phyloP scores from a whole-genome alignment of 441 rosid genomes.

The Cnidoscolus chayamansa region DNA sequence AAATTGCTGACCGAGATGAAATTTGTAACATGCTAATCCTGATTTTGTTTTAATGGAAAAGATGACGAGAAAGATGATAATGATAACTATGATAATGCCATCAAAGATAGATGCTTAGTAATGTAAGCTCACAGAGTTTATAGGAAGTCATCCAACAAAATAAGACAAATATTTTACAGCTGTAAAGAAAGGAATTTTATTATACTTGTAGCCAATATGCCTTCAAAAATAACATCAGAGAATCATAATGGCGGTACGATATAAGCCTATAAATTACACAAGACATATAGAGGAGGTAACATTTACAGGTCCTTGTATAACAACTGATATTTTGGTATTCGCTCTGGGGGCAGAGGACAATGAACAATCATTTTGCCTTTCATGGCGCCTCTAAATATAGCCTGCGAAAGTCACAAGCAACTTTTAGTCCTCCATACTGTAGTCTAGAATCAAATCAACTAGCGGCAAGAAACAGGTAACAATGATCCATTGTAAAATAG shows the following conservation, averaged over 20 bases:
- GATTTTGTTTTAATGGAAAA: no score
- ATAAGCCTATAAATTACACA: neutral
- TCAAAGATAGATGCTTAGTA: neutral
- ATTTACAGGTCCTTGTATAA: conserved; percentile 62
- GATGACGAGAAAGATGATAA: neutral
- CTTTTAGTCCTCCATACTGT: neutral
- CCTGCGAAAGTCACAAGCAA: conserved; percentile 35
- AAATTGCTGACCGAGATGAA: neutral
- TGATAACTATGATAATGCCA: neutral
- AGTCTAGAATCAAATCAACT: neutral
- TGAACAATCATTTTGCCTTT: conserved; percentile 68
- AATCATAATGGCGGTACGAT: neutral
- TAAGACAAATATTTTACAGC: neutral
- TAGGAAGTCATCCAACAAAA: neutral
- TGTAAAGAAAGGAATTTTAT: neutral
- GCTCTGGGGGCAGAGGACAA: conserved; percentile 71
- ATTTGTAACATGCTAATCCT: neutral
- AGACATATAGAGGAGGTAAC: neutral
- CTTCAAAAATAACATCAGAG: neutral
- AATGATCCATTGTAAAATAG: neutral
- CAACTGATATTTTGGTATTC: conserved; percentile 72
- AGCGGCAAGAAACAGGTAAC: neutral
- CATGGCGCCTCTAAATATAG: conserved; percentile 72
- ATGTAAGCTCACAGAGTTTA: neutral
- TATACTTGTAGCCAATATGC: neutral